Conservation (phyloP, 1,284 basidiomycete species). For the Ganoderma leucocontextum region DNA sequence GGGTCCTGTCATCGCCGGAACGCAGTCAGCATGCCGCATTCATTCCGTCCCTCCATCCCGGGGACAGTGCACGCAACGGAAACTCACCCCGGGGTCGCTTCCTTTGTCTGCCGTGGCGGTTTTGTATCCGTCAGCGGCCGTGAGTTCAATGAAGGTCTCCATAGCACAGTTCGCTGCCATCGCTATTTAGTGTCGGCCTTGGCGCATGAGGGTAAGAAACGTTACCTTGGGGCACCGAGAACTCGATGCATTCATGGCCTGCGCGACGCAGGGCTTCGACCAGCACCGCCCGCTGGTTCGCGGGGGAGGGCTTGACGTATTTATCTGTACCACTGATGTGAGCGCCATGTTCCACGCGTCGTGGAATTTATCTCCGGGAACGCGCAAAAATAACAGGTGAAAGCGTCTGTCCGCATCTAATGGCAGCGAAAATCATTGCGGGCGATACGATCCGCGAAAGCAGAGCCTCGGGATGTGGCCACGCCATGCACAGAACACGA, state of each 20-base stretch:
- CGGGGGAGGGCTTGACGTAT: slow-evolving; percentile 79
- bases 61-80: slow-evolving; percentile 9
- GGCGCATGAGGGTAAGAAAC: not conserved
- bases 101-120: slow-evolving; percentile 73
- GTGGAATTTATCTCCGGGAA: slow-evolving; percentile 12
- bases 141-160: slow-evolving; percentile 73
- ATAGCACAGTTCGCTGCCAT: slow-evolving; percentile 58
- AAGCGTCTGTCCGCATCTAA: not conserved
- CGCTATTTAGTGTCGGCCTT: not conserved
- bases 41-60: not conserved
- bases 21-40: not conserved
- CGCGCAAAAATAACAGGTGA: slow-evolving; percentile 1
- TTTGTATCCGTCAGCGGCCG: slow-evolving; percentile 81
- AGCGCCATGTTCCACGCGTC: slow-evolving; percentile 9
- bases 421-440: not conserved
- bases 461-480: not conserved
- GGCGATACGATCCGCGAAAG: not conserved
- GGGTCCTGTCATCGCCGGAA: slow-evolving; percentile 24
- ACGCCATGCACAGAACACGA: not conserved
- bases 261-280: slow-evolving; percentile 69
- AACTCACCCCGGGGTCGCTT: slow-evolving; percentile 69
- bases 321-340: slow-evolving; percentile 54
- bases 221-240: slow-evolving; percentile 61
- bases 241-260: slow-evolving; percentile 84
- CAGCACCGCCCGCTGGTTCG: slow-evolving; percentile 78